phyloP scores from a whole-genome alignment of 2,329 filamentous ascomycete species.

The Trichothecium sympodiale region DNA sequence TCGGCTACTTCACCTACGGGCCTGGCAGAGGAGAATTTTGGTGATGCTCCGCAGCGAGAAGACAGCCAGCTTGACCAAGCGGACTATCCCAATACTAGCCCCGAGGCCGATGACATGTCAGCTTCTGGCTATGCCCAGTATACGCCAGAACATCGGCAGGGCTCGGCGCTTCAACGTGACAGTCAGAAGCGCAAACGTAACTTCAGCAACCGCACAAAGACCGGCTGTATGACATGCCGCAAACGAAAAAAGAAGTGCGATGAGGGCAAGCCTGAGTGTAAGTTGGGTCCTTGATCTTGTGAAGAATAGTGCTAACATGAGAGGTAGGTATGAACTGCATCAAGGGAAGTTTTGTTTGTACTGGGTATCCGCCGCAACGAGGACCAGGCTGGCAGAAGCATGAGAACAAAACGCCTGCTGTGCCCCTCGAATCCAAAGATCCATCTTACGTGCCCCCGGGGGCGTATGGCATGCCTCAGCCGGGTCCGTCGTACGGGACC shows the following conservation, averaged over 20 bases:
- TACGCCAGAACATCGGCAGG: slow-evolving; percentile 35
- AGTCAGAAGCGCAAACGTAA: slow-evolving; percentile 64
- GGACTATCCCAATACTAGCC: slow-evolving; percentile 41
- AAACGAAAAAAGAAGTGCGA: slow-evolving; percentile 97
- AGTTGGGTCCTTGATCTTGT: slow-evolving; percentile 22
- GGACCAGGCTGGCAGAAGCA: slow-evolving; percentile 65
- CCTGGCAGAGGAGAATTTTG: slow-evolving; percentile 38
- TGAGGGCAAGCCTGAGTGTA: slow-evolving; percentile 86
- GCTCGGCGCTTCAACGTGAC: slow-evolving; percentile 43
- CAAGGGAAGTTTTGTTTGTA: slow-evolving; percentile 81
- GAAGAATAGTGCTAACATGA: slow-evolving; percentile 4
- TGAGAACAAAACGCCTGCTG: slow-evolving; percentile 53
- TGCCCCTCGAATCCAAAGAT: slow-evolving; percentile 79
- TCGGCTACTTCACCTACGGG: slow-evolving; percentile 32
- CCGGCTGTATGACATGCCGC: slow-evolving; percentile 85
- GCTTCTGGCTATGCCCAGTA: slow-evolving; percentile 31
- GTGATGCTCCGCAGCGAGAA: slow-evolving; percentile 32
- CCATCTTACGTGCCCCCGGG: slow-evolving; percentile 49
- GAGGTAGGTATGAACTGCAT: slow-evolving; percentile 72
- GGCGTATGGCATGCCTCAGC: slow-evolving; percentile 51
- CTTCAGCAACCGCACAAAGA: slow-evolving; percentile 94
- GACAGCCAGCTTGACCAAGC: slow-evolving; percentile 33
- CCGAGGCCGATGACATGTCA: slow-evolving; percentile 39
- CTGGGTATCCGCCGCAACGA: slow-evolving; percentile 77
- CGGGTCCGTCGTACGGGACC: slow-evolving; percentile 20